phyloP scores from a whole-genome alignment of 805 yeast species.

The Cyberlindnera xishuangbannaensis region DNA sequence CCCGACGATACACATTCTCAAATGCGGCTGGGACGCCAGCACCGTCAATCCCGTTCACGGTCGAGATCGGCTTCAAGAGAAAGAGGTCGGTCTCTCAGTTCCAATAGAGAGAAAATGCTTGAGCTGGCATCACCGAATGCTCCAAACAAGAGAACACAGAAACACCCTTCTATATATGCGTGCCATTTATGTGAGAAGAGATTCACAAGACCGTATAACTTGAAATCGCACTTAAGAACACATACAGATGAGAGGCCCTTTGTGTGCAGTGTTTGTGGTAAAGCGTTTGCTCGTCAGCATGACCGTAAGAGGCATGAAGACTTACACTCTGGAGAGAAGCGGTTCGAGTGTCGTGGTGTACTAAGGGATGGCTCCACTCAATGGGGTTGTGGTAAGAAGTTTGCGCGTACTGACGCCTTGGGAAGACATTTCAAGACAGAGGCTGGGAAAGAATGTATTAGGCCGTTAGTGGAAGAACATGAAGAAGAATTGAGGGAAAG shows the following conservation, averaged over 20 bases:
- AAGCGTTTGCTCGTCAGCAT: conserved; percentile 77
- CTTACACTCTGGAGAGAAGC: conserved; percentile 70
- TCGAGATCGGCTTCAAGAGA: conserved; percentile 27
- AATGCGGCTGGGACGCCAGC: conserved; percentile 31
- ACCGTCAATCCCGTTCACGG: conserved; percentile 34
- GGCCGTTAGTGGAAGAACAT: conserved; percentile 60
- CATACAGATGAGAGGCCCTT: conserved; percentile 84
- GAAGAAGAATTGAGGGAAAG: conserved; percentile 21
- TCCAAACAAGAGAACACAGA: conserved; percentile 52
- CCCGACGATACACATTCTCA: conserved; percentile 17
- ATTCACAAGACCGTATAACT: conserved; percentile 89
- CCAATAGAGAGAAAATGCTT: conserved; percentile 47
- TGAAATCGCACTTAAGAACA: conserved; percentile 86
- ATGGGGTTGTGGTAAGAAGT: conserved; percentile 81
- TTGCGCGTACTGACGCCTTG: conserved; percentile 76
- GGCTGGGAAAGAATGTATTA: conserved; percentile 67
- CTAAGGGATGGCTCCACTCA: conserved; percentile 44
- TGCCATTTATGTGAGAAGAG: conserved; percentile 82
- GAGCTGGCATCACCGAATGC: conserved; percentile 59
- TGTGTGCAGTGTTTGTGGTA: conserved; percentile 67
- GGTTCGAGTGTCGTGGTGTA: conserved; percentile 64
- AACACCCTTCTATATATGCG: conserved; percentile 67
- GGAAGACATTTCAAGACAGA: conserved; percentile 78
- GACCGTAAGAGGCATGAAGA: conserved; percentile 74
- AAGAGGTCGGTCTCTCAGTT: conserved; percentile 26